These are phyloP conservation scores for Melaleuca quinquenervia DNA, from an alignment of 345 rosid species.

Conservation along the genomic window DNA sequence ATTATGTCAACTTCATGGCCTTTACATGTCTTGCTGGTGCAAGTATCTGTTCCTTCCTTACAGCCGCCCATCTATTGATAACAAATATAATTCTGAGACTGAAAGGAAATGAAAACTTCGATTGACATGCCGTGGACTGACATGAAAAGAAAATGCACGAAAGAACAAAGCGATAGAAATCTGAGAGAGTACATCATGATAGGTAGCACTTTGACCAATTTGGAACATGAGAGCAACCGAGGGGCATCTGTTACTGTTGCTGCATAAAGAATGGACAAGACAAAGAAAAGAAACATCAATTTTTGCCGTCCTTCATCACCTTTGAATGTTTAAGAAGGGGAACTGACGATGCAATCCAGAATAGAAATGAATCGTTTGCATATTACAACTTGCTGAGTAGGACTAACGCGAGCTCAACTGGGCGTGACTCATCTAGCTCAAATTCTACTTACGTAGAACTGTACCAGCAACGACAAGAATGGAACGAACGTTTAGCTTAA, in stretches of 20 bases:
- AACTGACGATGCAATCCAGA: neutral
- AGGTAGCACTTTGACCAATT: constrained; percentile 77
- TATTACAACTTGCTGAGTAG: neutral
- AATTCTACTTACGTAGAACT: neutral
- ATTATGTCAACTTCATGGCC: constrained; percentile 96
- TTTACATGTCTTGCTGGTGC: constrained; percentile 85
- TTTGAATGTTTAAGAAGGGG: neutral
- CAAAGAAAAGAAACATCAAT: neutral
- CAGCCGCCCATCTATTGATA: constrained; percentile 86
- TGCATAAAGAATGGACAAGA: constrained; percentile 21
- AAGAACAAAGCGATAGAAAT: neutral
- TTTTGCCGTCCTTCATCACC: neutral
- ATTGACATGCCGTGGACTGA: neutral
- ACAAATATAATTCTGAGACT: neutral
- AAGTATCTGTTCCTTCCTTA: constrained; percentile 47
- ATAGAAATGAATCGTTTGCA: neutral
- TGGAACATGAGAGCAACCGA: constrained; percentile 93
- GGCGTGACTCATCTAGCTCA: neutral
- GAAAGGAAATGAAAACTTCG: neutral
- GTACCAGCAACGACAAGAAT: neutral
- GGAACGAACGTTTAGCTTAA: neutral
- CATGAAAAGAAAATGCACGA: neutral
- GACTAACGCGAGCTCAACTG: neutral
- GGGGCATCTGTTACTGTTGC: constrained; percentile 66
- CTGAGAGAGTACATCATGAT: constrained; percentile 52